These are phyloP conservation scores for Bothriochloa decipiens DNA, from an alignment of 176 grass and related monocot genomes.

Conservation along the genomic window DNA sequence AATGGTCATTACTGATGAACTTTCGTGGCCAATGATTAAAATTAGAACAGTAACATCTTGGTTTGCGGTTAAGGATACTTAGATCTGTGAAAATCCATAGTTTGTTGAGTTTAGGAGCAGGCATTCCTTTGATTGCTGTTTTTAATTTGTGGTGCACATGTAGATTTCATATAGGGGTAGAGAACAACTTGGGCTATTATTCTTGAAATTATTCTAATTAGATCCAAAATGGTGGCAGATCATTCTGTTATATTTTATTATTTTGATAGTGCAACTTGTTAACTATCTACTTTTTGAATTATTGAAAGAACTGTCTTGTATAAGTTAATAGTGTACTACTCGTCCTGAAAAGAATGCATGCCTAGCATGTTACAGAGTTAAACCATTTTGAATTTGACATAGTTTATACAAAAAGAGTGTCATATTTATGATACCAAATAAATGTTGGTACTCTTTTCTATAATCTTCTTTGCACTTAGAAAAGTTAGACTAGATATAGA, in stretches of 20 bases:
- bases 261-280: neutral
- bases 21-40: neutral
- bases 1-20: neutral
- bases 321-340: neutral
- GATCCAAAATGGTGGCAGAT: neutral
- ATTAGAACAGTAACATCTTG: neutral
- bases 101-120: too few relatives aligned
- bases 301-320: neutral
- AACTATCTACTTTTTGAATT: neutral
- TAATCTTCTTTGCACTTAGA: neutral
- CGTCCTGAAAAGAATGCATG: neutral
- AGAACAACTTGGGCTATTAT: neutral
- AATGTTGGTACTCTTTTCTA: neutral
- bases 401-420: neutral
- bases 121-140: neutral
- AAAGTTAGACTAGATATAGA: neutral
- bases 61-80: neutral
- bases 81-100: neutral
- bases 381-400: neutral
- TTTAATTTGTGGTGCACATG: neutral
- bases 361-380: neutral
- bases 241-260: neutral
- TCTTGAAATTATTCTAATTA: neutral
- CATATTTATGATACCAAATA: neutral
- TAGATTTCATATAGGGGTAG: neutral